Evolutionary conservation across 192 early-diverging fungal species (phyloP), one percentile per base, ranked within the genome.

Genomic region (Coemansia sp.): DNA sequence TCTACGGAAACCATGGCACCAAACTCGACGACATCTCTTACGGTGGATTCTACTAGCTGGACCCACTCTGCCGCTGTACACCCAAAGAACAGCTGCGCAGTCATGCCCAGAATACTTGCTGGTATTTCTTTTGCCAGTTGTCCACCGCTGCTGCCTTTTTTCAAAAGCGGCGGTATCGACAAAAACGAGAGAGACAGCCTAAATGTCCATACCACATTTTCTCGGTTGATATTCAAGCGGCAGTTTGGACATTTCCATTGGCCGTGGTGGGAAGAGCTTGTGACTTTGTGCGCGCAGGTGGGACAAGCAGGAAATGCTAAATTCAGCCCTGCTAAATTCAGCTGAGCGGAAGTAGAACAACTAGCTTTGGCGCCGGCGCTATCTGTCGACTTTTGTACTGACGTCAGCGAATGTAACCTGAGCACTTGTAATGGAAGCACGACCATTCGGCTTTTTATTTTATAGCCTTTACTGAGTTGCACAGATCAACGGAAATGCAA

Each of bases 201-300:
- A 45, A 51, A 64, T 34, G 62, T 64, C 62, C 62, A 64, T 43
- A 12, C 48, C 6, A 64, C 33, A 14, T 51, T 33, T 22, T 39
- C 9, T 17, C 51, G 43, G 11, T 20, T 4, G 34, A 51, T 34
- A 51, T 15, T 4, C 11, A 36, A 9, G 48, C 18, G 22, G 62
- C 62, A 64, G 1, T 11, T 36, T 35, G 28, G 45, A 18, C 62
- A 64, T 34, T 6, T 2, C 62, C 62, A 64, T 17, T 62, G 38
- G 33, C 12, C 12, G 61, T 43, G 57, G 15, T 43, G 57, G 15
- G 57, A 59, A 37, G 14, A 36, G 22, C 3, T 28, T 4, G 62
- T 51, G 45, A 64, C 62, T 64, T 64, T 64, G 45, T 35, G 45
- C 22, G 62, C 7, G 62, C 62, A 64, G 39, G 45, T 12, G 45